Evolutionary conservation across 805 yeast species (phyloP).

Genomic region (Phaffomyces antillensis): DNA sequence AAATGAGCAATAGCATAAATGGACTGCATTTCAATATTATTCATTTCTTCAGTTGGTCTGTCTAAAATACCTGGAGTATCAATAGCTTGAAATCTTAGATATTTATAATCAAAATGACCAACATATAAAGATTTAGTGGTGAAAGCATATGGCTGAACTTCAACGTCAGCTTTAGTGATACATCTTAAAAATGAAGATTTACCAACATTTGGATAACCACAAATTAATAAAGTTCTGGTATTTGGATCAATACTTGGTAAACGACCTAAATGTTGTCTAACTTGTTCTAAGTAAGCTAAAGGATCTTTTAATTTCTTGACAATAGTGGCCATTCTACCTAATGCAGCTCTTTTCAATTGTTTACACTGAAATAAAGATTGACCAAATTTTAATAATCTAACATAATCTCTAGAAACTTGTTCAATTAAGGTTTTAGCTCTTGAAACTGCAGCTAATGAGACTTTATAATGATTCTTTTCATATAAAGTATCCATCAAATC

Average conservation of each 20-base stretch:
- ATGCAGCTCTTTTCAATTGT: constrained; percentile 95
- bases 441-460: constrained; percentile 89
- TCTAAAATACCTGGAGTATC: constrained; percentile 99
- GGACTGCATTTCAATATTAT: constrained; percentile 98
- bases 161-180: constrained; percentile 97
- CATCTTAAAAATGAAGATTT: constrained; percentile 90
- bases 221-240: constrained; percentile 92
- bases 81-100: constrained; percentile 95
- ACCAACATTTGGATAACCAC: constrained; percentile 99
- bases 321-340: constrained; percentile 99
- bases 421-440: constrained; percentile 91
- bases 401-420: constrained; percentile 94
- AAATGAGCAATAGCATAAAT: constrained; percentile 98
- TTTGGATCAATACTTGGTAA: constrained; percentile 97
- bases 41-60: constrained; percentile 99
- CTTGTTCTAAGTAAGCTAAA: constrained; percentile 89
- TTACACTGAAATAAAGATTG: constrained; percentile 98
- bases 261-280: constrained; percentile 98
- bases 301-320: constrained; percentile 94
- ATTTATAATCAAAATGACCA: constrained; percentile 98
- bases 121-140: constrained; percentile 96
- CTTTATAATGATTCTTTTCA: constrained; percentile 97
- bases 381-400: constrained; percentile 90
- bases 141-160: constrained; percentile 98
- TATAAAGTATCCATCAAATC: constrained; percentile 96